Base-by-base conservation (phyloP, 2,329 filamentous ascomycete species). In the Aspergillus vadensis region DNA sequence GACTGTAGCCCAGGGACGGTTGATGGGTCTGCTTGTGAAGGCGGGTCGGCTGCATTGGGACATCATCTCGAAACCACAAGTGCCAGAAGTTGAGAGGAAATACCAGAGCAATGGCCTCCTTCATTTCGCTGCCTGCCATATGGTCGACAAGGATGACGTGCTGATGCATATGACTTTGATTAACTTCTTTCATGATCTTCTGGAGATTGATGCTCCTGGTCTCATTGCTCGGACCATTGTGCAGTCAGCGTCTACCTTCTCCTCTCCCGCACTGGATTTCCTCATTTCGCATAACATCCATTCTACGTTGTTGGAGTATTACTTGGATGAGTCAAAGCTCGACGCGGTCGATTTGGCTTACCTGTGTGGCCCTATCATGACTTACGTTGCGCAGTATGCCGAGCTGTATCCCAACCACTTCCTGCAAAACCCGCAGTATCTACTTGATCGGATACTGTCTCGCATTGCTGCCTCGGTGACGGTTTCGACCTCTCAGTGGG, bases 111-210 rank as follows among this genome's bases (percentile, higher is more conserved):
- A 63, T 15, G 76, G 81, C 48, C 70, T 88, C 8, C 74, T 88
- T 2, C 81, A 86, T 36, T 88, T 86, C 59, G 82, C 81, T 5
- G 75, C 82, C 4, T 72, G 78, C 52, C 76, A 79, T 44, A 87
- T 87, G 84, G 81, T 87, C 2, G 81, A 88, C 62, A 77, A 74
- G 49, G 80, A 80, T 32, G 85, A 88, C 67, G 79, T 87, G 3
- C 74, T 88, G 51, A 85, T 87, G 83, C 81, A 86, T 63, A 82
- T 85, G 74, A 84, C 82, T 5, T 73, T 86, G 44, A 76, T 88
- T 61, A 81, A 85, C 63, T 87, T 87, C 70, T 85, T 80, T 68
- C 77, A 80, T 19, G 79, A 83, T n/a, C 72, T 87, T 2, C 75
- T 88, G 30, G 75, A 76, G 32, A 78, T 79, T 2, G 74, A 73